Evolutionary conservation across 768 basidiomycete species (phyloP), one percentile per base, ranked within the genome.

Genomic region (Leccinum obscurum): DNA sequence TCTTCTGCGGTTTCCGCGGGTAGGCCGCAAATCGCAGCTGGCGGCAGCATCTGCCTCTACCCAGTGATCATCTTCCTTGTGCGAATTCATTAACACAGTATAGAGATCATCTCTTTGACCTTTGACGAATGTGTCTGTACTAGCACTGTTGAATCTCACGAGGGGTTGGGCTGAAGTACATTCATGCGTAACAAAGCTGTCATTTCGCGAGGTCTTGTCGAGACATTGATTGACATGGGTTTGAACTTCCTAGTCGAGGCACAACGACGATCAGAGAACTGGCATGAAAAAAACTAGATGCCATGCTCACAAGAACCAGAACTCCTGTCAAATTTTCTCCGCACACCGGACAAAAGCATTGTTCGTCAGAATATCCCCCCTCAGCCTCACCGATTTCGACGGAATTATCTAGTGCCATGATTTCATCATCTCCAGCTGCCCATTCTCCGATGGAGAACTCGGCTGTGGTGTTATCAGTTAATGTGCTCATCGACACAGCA

Each of bases 1-100:
- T 59, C 84, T 87, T 60, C 91, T 78, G 30, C 91, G 81, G 32
- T 78, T 76, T 30, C 80, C 79, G 58, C 83, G 83, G 7, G 73
- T 78, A 2, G 78, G 72, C 15, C 78, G 79, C 61, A 79, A 80
- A 51, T 74, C 77, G 26, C 75, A 77, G 61, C 81, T 78, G 62
- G 87, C 85, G 1, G 74, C 77, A 15, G 75, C 71, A 17, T 84
- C 76, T 0, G 88, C 94, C 71, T 93, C 90, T 68, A 88, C 90
- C 95, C 95, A 98, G 3, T 85, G 84, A 61, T 87, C 86, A 52
- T 83, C 84, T 69, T 96, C 93, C 64, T 87, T 88, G 64, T 85
- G 80, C 1, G 90, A 88, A n/a, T 86, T 82, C 95, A 98, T 97
- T 41, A 98, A 80, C n/a, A 90, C 79, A 0, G 88, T 88, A 73